Evolutionary conservation across 1,284 basidiomycete genomes (phyloP), one percentile per base, ranked within the genome.

Genomic region (Pseudozyma pruni): DNA sequence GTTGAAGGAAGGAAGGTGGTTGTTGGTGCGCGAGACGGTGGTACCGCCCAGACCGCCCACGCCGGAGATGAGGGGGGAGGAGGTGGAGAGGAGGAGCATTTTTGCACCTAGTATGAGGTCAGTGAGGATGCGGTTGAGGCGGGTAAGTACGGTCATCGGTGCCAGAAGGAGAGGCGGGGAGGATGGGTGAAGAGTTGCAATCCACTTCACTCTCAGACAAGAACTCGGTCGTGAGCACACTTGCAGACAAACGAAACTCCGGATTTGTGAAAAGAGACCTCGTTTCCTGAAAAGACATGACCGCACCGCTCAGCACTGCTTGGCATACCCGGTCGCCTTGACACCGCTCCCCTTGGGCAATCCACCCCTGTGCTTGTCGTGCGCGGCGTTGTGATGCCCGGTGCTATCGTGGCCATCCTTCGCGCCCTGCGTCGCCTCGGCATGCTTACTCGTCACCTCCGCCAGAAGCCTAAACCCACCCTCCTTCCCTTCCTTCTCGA

Each of bases 281-380:
- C n/a, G n/a, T n/a, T n/a, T n/a, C n/a, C n/a, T n/a, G n/a, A n/a
- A n/a, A n/a, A n/a, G n/a, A n/a, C n/a, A n/a, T n/a, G n/a, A n/a
- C n/a, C n/a, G n/a, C n/a, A n/a, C 16, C 17, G 51, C 31, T 64
- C 52, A 81, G 59, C 79, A 81, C 73, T 81, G 79, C 60, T 75
- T 76, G 9, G 57, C 32, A 47, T 74, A 80, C 19, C 79, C 79
- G 14, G 34, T 64, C 3, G 69, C 56, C 46, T 66, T 60, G 17
- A 31, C 25, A 40, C 78, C 77, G 10, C 41, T 43, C 16, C 70
- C 75, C 14, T 62, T 25, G 4, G 67, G 69, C 19, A 75, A 51
- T 1, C 58, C 66, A 40, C 58, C 56, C 14, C 58, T 38, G 58
- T 74, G 63, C 42, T 74, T 76, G 34, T 68, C 66, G 39, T 64